Base-by-base conservation (phyloP, 176 grass and related monocot genomes). In the Hsuehochloa calcarea region DNA sequence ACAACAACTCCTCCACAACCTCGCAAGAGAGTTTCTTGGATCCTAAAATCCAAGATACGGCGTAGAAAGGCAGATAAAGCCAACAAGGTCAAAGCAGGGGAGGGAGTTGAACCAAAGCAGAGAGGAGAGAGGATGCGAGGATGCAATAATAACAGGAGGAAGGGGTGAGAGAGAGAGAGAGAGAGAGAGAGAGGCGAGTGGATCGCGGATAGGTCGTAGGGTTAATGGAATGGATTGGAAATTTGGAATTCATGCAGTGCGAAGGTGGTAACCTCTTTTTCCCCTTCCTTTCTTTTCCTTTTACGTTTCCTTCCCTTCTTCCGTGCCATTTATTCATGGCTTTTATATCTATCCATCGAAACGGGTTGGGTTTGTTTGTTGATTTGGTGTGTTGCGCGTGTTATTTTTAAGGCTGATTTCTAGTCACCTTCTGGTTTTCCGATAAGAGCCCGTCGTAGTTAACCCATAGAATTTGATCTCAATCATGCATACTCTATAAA, bases 231-330 rank as follows among this genome's bases (percentile, higher is more conserved):
- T 22, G 51, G 70, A 62, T 81, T 58, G 64, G 66, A 60, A 65
- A 58, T 77, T 81, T 56, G 64, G 66, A 60, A 65, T 66, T 77
- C 63, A 72, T 72, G 72, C 37, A 72, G 79, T 83, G 84, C 88
- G 87, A 90, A 90, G 79, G 82, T 90, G 84, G 87, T 45, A 89
- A 86, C 26, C 69, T 65, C 71, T 89, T 85, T 44, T 60, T 75
- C 5, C 1, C 3, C 6, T 38, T 8, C 3, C 11, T 72, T 77
- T 71, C 54, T 80, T 83, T 78, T 75, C 64, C 23, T 80, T 85
- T 58, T 70, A 84, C 74, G 89, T 63, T 63, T 63, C 60, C 75
- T 58, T 84, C 46, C 38, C 14, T 47, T 70, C 16, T 80, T 39
- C 68, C 71, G 22, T 84, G 62, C 74, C 81, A 84, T 91, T 84